phyloP scores from a whole-genome alignment of 1,139 yeast genomes.

The Hemisphaericaspora subhashii region DNA sequence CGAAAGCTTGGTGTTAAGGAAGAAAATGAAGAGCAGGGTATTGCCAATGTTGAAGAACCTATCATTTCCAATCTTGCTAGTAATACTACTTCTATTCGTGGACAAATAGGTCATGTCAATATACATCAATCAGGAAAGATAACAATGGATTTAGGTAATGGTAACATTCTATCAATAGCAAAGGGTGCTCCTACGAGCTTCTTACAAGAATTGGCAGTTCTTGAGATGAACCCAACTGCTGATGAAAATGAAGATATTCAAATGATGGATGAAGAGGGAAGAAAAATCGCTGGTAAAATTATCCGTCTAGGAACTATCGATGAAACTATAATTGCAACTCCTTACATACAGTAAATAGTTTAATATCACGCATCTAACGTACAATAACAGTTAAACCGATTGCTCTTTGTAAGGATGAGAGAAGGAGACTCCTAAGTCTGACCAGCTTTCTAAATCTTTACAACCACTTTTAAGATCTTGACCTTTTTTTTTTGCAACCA shows the following conservation, averaged over 20 bases:
- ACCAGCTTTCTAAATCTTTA: too few relatives aligned
- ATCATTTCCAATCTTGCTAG: constrained; percentile 12
- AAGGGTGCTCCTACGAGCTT: constrained; percentile 75
- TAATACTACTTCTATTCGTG: constrained; percentile 28
- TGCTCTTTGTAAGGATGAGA: too few relatives aligned
- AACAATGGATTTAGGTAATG: constrained; percentile 70
- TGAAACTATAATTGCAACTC: constrained; percentile 57
- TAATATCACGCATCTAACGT: background rate
- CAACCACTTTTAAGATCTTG: too few relatives aligned
- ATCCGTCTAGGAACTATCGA: constrained; percentile 63
- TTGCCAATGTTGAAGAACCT: constrained; percentile 9
- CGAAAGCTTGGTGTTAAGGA: constrained; percentile 15
- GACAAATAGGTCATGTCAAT: constrained; percentile 70
- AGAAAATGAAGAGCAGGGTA: constrained; percentile 17
- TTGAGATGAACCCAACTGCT: constrained; percentile 33
- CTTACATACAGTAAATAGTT: constrained; percentile 22
- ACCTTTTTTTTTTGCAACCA: constrained; percentile 6
- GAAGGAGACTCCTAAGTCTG: too few relatives aligned
- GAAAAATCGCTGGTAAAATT: constrained; percentile 41
- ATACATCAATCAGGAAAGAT: constrained; percentile 81
- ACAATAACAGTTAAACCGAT: too few relatives aligned
- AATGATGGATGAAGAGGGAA: constrained; percentile 39
- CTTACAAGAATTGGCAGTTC: constrained; percentile 70
- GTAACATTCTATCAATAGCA: constrained; percentile 62
- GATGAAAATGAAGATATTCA: constrained; percentile 24